Evolutionary conservation across 768 basidiomycete genomes (phyloP).

Genomic region (Suillus decipiens): DNA sequence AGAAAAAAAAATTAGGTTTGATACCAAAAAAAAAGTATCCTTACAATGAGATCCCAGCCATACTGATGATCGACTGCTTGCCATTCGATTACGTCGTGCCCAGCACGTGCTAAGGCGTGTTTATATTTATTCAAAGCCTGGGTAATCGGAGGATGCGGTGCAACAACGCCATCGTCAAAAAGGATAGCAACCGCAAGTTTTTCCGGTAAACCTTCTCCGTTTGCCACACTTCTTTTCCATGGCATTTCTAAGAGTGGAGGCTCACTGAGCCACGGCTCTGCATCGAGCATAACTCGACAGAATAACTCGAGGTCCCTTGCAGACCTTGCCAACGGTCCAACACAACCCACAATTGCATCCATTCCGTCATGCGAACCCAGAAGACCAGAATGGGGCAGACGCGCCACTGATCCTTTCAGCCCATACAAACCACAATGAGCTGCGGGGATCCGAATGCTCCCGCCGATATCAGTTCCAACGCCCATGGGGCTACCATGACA

Average conservation of each 20-base stretch:
- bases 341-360: conserved; percentile 52
- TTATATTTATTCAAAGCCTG: conserved; percentile 42
- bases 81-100: conserved; percentile 56
- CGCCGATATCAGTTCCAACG: conserved; percentile 52
- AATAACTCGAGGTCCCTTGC: conserved; percentile 51
- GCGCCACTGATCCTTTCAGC: conserved; percentile 48
- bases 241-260: conserved; percentile 51
- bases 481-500: conserved; percentile 42
- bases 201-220: conserved; percentile 39
- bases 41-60: conserved; percentile 51
- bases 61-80: conserved; percentile 43
- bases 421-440: conserved; percentile 44
- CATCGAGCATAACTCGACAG: conserved; percentile 46
- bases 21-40: conserved; percentile 22
- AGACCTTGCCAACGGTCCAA: conserved; percentile 51
- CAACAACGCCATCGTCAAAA: conserved; percentile 52
- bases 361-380: conserved; percentile 53
- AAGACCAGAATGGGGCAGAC: conserved; percentile 53
- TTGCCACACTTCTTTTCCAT: conserved; percentile 44
- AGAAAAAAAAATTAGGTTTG: conserved; percentile 10
- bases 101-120: conserved; percentile 42
- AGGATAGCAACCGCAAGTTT: conserved; percentile 48
- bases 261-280: conserved; percentile 48
- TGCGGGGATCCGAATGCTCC: conserved; percentile 46
- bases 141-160: conserved; percentile 49